Evolutionary conservation across 2,329 filamentous ascomycete species (phyloP).

Genomic region (Aspergillus costaricaensis): DNA sequence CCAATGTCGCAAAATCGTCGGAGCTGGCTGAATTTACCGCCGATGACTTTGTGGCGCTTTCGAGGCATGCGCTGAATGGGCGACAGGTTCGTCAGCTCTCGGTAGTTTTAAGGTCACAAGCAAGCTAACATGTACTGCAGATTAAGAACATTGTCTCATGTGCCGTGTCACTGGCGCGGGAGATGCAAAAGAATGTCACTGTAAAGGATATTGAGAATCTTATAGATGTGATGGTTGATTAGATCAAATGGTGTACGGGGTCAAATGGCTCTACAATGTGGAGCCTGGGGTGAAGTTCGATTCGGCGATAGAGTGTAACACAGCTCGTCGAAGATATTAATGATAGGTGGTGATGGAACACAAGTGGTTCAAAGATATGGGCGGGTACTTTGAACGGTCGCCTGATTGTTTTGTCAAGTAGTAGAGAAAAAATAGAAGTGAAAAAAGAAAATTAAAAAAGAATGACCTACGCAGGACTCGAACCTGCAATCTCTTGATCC

Average conservation of each 20-base stretch:
- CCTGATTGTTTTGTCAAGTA: no score
- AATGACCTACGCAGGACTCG: constrained; percentile 37
- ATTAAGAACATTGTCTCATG: constrained; percentile 6
- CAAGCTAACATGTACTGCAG: neutral
- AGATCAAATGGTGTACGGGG: neutral
- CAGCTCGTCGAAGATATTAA: no score
- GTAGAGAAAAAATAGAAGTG: no score
- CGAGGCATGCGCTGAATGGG: neutral
- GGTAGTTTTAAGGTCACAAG: neutral
- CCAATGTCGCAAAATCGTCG: neutral
- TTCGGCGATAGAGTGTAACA: no score
- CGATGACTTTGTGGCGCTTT: neutral
- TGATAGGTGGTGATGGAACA: no score
- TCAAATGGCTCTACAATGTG: neutral
- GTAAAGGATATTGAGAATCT: neutral
- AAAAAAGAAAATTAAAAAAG: neutral
- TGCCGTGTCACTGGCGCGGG: neutral
- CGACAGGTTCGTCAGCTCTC: constrained; percentile 1
- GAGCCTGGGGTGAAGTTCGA: no score
- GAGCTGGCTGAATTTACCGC: constrained; percentile 1
- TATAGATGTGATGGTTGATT: neutral
- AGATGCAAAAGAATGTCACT: neutral
- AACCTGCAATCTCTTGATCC: constrained; percentile 55
- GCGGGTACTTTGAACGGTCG: no score
- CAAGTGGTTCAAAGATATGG: no score